Conservation (phyloP, 305 asterid genomes). For the Caryopteris hybrid region DNA sequence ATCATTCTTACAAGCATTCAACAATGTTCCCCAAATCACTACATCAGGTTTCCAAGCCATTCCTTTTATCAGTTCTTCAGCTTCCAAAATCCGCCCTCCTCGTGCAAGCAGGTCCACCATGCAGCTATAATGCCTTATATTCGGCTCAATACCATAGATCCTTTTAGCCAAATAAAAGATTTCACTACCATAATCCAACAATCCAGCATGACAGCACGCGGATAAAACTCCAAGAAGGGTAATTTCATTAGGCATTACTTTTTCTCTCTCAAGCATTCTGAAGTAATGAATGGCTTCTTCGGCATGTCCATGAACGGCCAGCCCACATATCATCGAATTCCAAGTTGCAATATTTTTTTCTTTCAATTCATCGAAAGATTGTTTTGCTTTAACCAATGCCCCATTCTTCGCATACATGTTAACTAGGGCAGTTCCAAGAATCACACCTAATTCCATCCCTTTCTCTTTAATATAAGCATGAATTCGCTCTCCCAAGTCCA, state of each 20-base stretch:
- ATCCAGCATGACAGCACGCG: slow-evolving; percentile 78
- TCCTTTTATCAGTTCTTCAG: slow-evolving; percentile 57
- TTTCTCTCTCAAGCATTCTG: slow-evolving; percentile 34
- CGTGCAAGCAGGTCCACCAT: slow-evolving; percentile 81
- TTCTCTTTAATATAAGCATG: slow-evolving; percentile 45
- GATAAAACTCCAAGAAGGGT: slow-evolving; percentile 78
- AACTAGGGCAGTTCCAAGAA: slow-evolving; percentile 83
- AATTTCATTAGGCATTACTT: slow-evolving; percentile 46
- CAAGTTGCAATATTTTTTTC: slow-evolving; percentile 68
- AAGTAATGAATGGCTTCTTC: slow-evolving; percentile 55
- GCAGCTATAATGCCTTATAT: slow-evolving; percentile 76
- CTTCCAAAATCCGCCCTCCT: slow-evolving; percentile 64
- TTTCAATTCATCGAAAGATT: slow-evolving; percentile 42
- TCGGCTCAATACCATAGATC: slow-evolving; percentile 54
- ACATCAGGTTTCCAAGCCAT: slow-evolving; percentile 73
- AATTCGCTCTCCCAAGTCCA: slow-evolving; percentile 67
- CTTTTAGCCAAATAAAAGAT: slow-evolving; percentile 51
- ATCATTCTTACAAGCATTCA: slow-evolving; percentile 61
- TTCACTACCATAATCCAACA: slow-evolving; percentile 51
- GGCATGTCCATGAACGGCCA: slow-evolving; percentile 75
- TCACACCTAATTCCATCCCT: slow-evolving; percentile 47
- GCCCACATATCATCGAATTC: slow-evolving; percentile 81
- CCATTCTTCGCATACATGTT: slow-evolving; percentile 90
- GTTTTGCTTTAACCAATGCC: slow-evolving; percentile 45
- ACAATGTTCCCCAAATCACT: slow-evolving; percentile 76